These are phyloP conservation scores for Candida caryicola DNA, from an alignment of 805 yeast species.

Conservation along the genomic window DNA sequence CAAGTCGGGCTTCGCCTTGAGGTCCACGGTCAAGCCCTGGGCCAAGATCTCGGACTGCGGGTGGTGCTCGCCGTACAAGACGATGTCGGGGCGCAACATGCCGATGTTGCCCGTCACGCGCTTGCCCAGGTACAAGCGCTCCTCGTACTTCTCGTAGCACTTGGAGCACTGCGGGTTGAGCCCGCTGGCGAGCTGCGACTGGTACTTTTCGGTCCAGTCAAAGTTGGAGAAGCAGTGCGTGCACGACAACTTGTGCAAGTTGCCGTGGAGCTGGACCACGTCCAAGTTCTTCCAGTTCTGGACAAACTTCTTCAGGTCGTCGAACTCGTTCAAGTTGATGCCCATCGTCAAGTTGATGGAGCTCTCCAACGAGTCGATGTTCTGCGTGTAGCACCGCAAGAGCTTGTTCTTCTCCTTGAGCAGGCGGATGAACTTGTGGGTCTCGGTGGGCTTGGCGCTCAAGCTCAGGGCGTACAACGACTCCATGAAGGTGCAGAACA, in stretches of 20 bases:
- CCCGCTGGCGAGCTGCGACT: conserved; percentile 52
- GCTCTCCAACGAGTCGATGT: conserved; percentile 85
- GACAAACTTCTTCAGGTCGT: conserved; percentile 23
- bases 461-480: conserved; percentile 61
- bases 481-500: conserved; percentile 91
- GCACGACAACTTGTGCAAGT: conserved; percentile 72
- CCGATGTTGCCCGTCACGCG: conserved; percentile 72
- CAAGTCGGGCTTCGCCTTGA: conserved; percentile 67
- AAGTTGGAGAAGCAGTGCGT: conserved; percentile 60
- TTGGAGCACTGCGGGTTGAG: conserved; percentile 72
- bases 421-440: conserved; percentile 70
- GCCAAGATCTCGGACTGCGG: conserved; percentile 82
- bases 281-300: conserved; percentile 61
- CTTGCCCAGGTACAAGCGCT: conserved; percentile 66
- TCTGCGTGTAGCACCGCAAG: conserved; percentile 88
- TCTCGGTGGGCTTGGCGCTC: conserved; percentile 74
- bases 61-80: conserved; percentile 91
- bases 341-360: conserved; percentile 63
- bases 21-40: conserved; percentile 62
- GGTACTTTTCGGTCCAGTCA: conserved; percentile 59
- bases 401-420: conserved; percentile 63
- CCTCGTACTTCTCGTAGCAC: conserved; percentile 57
- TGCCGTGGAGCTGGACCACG: conserved; percentile 91
- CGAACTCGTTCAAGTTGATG: conserved; percentile 31
- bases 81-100: conserved; percentile 80